Percentiles rank a stretch among this genome's conserved stretches.
These are phyloP conservation scores for Strobilomyces confusus DNA, from an alignment of 768 basidiomycete species.

Conservation along the genomic window DNA sequence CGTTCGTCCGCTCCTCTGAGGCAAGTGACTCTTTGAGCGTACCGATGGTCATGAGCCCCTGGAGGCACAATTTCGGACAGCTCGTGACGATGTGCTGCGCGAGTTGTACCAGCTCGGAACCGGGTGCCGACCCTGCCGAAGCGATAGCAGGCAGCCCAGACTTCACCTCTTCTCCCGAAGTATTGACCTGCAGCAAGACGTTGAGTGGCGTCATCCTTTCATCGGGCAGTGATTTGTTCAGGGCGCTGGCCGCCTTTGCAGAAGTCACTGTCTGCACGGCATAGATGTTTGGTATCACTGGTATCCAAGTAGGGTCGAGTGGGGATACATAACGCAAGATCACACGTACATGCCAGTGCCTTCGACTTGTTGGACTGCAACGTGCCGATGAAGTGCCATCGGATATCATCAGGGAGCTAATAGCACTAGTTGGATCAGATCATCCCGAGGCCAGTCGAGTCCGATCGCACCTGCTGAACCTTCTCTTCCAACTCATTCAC, in stretches of 20 bases:
- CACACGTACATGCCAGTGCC: conserved; percentile 64
- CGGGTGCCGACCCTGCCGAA: conserved; percentile 25
- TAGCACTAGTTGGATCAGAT: conserved; percentile 10
- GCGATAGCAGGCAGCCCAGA: conserved; percentile 73
- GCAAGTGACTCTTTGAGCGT: conserved; percentile 66
- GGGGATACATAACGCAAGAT: neutral
- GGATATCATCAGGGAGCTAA: conserved; percentile 83
- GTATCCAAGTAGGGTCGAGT: conserved; percentile 2
- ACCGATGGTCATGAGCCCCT: conserved; percentile 97
- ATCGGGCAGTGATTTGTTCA: conserved; percentile 66
- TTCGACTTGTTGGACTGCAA: conserved; percentile 94
- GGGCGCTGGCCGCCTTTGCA: conserved; percentile 69
- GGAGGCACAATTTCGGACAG: conserved; percentile 73
- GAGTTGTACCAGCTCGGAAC: conserved; percentile 57
- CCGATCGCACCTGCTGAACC: conserved; percentile 55
- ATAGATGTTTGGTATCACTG: conserved; percentile 86
- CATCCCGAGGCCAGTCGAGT: neutral
- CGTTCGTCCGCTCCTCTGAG: conserved; percentile 42
- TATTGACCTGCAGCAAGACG: conserved; percentile 91
- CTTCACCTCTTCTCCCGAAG: conserved; percentile 88
- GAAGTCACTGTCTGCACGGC: conserved; percentile 85
- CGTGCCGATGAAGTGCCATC: conserved; percentile 97
- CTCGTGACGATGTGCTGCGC: conserved; percentile 63
- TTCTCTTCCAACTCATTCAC: conserved; percentile 91
- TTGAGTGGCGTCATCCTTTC: conserved; percentile 62